Percentiles rank a stretch among this genome's conserved stretches.
phyloP scores from a whole-genome alignment of 2,329 filamentous ascomycete genomes.

The Alternaria sp. region DNA sequence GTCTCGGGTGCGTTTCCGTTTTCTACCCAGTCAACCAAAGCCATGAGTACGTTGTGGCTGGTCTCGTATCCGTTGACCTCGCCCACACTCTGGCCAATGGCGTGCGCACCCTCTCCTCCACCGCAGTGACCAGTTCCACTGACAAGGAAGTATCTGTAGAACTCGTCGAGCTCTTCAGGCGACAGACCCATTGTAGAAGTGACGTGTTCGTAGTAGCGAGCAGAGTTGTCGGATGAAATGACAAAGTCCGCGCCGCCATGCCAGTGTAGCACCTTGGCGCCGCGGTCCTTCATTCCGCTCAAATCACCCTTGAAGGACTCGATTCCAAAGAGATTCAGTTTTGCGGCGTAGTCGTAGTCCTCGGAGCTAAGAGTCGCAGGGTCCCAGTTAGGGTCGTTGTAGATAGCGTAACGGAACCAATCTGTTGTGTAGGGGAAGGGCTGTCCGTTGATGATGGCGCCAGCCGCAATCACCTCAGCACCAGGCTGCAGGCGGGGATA shows the following conservation, averaged over 20 bases:
- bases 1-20: constrained; percentile 51
- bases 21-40: constrained; percentile 58
- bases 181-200: constrained; percentile 51
- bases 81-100: constrained; percentile 36
- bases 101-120: constrained; percentile 55
- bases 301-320: constrained; percentile 52
- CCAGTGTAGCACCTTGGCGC: constrained; percentile 56
- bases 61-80: constrained; percentile 40
- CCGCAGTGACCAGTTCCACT: constrained; percentile 60
- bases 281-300: constrained; percentile 44
- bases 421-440: constrained; percentile 54
- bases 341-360: constrained; percentile 52
- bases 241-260: constrained; percentile 54
- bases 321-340: constrained; percentile 47
- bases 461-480: constrained; percentile 50
- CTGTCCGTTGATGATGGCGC: constrained; percentile 47
- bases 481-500: constrained; percentile 61
- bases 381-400: constrained; percentile 54
- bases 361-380: constrained; percentile 44
- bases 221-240: constrained; percentile 54
- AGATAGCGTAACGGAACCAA: constrained; percentile 59
- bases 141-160: constrained; percentile 60
- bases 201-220: constrained; percentile 58
- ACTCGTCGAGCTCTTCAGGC: constrained; percentile 47
- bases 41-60: constrained; percentile 55